Conservation (phyloP, 495 filamentous ascomycete species). For the Xylaria telfairii region DNA sequence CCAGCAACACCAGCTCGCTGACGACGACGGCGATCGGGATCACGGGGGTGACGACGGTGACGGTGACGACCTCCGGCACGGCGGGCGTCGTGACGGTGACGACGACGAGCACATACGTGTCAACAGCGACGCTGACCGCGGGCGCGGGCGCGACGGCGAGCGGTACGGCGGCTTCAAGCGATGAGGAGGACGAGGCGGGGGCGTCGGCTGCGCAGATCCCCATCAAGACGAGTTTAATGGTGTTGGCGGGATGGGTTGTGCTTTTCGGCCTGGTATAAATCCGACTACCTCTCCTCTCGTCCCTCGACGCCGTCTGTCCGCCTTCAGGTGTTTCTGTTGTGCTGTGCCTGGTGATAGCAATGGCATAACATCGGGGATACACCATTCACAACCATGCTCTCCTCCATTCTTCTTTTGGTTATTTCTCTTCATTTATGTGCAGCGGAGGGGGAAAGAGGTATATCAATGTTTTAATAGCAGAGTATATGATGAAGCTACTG, state of each 20-base stretch:
- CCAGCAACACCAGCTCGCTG: background rate
- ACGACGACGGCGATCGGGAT: background rate
- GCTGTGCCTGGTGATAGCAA: background rate
- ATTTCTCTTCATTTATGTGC: background rate
- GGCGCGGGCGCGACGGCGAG: background rate
- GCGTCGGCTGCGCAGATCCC: background rate
- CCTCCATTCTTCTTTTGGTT: background rate
- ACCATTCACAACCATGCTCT: background rate
- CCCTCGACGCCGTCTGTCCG: background rate
- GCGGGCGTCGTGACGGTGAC: slow-evolving; percentile 7
- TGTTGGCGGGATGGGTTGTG: background rate
- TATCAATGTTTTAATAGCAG: background rate
- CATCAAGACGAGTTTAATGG: background rate
- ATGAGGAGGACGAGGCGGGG: background rate
- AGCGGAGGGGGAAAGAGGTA: background rate
- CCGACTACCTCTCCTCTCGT: background rate
- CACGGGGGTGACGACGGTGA: slow-evolving; percentile 19
- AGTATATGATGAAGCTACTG: background rate
- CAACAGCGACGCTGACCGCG: slow-evolving; percentile 17
- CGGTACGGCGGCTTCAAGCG: background rate
- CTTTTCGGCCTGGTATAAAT: background rate
- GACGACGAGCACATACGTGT: slow-evolving; percentile 20
- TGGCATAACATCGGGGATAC: background rate
- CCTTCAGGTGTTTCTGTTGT: background rate
- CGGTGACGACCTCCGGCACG: slow-evolving; percentile 4